phyloP scores from a whole-genome alignment of 192 early-diverging fungal genomes.

The Linnemannia exigua region DNA sequence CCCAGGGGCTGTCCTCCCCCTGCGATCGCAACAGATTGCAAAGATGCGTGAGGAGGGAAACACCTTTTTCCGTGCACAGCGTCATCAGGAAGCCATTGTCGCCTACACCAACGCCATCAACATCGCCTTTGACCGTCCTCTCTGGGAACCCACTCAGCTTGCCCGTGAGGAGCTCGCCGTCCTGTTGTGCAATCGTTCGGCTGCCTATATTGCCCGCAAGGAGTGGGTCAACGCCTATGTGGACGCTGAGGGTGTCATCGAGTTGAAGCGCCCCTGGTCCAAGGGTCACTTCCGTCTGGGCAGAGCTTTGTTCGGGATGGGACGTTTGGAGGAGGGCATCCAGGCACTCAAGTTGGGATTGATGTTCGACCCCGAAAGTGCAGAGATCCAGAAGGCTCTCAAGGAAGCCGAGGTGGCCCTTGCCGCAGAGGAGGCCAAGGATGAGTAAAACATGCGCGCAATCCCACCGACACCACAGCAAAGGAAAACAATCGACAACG shows the following conservation, averaged over 20 bases:
- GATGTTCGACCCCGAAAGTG: slow-evolving; percentile 78
- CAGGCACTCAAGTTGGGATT: slow-evolving; percentile 87
- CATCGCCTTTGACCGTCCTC: slow-evolving; percentile 76
- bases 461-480: not conserved
- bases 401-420: slow-evolving; percentile 64
- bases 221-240: slow-evolving; percentile 79
- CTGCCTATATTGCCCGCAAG: slow-evolving; percentile 73
- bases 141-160: slow-evolving; percentile 80
- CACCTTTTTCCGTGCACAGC: slow-evolving; percentile 84
- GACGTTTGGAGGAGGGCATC: slow-evolving; percentile 82
- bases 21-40: slow-evolving; percentile 67
- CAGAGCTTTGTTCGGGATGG: slow-evolving; percentile 87
- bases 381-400: slow-evolving; percentile 83
- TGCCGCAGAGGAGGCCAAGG: slow-evolving; percentile 14
- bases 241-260: slow-evolving; percentile 77
- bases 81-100: slow-evolving; percentile 86
- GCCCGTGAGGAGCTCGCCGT: slow-evolving; percentile 76
- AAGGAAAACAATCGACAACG: not conserved
- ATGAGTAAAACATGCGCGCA: not conserved
- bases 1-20: slow-evolving; percentile 70
- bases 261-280: slow-evolving; percentile 78
- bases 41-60: slow-evolving; percentile 86
- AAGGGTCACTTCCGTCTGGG: slow-evolving; percentile 87
- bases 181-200: slow-evolving; percentile 75
- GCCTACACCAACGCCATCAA: slow-evolving; percentile 93